A percentile compares a stretch with the other conserved stretches of the same genome.
phyloP scores from a whole-genome alignment of 805 yeast species.

The Henningerozyma blattae region DNA sequence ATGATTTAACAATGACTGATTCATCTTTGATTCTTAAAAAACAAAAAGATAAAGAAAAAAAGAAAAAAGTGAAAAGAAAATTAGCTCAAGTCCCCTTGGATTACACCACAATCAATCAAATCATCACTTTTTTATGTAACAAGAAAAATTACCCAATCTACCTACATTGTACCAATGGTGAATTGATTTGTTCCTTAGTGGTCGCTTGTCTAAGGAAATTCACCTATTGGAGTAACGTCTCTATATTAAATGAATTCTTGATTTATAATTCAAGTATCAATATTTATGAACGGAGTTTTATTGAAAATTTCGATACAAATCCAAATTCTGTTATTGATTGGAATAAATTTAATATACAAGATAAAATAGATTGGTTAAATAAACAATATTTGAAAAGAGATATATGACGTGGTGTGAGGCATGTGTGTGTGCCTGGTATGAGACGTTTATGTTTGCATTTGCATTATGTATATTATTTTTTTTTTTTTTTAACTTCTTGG shows the following conservation, averaged over 20 bases:
- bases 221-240: slow-evolving; percentile 79
- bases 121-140: slow-evolving; percentile 51
- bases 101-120: slow-evolving; percentile 44
- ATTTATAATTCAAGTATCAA: slow-evolving; percentile 68
- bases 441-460: no score
- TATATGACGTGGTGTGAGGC: no score
- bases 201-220: slow-evolving; percentile 78
- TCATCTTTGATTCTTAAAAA: slow-evolving; percentile 10
- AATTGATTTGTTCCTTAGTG: slow-evolving; percentile 73
- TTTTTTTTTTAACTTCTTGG: no score
- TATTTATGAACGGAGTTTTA: slow-evolving; percentile 71
- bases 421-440: no score
- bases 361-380: slow-evolving; percentile 26
- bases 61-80: slow-evolving; percentile 52
- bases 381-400: background rate
- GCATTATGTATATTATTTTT: no score
- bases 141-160: slow-evolving; percentile 56
- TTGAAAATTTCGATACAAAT: slow-evolving; percentile 65
- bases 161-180: slow-evolving; percentile 70
- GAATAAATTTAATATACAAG: slow-evolving; percentile 23
- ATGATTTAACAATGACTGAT: no score
- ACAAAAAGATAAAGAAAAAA: slow-evolving; percentile 1
- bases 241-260: slow-evolving; percentile 77
- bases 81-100: slow-evolving; percentile 77
- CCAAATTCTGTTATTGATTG: slow-evolving; percentile 29